Evolutionary conservation across 225 moss, liverwort and hornwort genomes (phyloP).

Genomic region (Takakia lepidozioides): DNA sequence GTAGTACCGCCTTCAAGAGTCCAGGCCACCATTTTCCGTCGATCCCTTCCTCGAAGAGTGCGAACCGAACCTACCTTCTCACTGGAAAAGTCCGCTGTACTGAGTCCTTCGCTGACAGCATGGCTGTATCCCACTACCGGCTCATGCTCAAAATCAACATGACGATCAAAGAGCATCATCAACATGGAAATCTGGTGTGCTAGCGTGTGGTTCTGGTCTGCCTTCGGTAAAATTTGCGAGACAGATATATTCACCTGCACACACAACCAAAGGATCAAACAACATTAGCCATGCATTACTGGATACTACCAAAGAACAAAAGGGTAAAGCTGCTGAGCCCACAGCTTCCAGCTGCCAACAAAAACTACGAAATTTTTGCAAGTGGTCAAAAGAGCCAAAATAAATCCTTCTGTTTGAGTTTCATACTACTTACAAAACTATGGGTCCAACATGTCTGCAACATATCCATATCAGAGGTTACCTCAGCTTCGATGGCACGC

Average conservation of each 20-base stretch:
- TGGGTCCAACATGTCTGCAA: not conserved
- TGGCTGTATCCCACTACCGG: conserved; percentile 4
- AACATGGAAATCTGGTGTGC: conserved; percentile 73
- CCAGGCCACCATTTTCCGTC: conserved; percentile 31
- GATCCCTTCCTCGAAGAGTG: conserved; percentile 27
- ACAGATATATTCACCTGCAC: conserved; percentile 65
- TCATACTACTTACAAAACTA: not conserved
- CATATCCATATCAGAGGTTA: conserved; percentile 15
- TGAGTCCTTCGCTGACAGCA: conserved; percentile 4
- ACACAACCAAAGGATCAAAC: not conserved
- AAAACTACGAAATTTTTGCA: too few relatives aligned
- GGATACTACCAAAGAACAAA: conserved; percentile 2
- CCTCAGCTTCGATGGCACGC: conserved; percentile 70
- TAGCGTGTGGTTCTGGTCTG: conserved; percentile 54
- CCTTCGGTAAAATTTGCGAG: conserved; percentile 41
- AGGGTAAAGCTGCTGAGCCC: not conserved
- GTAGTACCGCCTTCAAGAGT: too few relatives aligned
- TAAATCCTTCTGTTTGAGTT: too few relatives aligned
- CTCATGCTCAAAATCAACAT: conserved; percentile 20
- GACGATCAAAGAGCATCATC: conserved; percentile 61
- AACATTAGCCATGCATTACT: conserved; percentile 3
- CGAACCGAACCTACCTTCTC: conserved; percentile 18
- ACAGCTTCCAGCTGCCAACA: conserved; percentile 3
- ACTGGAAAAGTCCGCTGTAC: conserved; percentile 12
- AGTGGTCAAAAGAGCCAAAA: conserved; percentile 1